Percentiles rank a stretch among this genome's conserved stretches.
Evolutionary conservation across 805 yeast species (phyloP).

Genomic region (Candida maltosa): DNA sequence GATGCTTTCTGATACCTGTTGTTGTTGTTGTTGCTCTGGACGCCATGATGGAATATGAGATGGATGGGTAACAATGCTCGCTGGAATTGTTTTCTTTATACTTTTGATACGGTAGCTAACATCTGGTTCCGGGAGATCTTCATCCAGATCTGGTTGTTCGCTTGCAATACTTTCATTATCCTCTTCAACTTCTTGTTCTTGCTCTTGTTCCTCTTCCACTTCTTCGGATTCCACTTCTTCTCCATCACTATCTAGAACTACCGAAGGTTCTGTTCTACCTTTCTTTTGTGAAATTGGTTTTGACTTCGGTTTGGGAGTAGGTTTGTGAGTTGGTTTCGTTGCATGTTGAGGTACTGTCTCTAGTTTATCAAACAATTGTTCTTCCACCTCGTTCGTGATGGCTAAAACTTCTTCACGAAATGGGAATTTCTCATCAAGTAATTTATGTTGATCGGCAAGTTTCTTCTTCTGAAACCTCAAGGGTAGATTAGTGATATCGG

Average conservation of each 20-base stretch:
- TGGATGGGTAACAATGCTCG: conserved; percentile 39
- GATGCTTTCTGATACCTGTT: conserved; percentile 13
- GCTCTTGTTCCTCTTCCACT: conserved; percentile 5
- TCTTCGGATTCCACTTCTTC: conserved; percentile 2
- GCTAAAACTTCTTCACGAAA: conserved; percentile 28
- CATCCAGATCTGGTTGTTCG: conserved; percentile 1
- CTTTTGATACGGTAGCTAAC: conserved; percentile 19
- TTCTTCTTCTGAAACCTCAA: conserved; percentile 38
- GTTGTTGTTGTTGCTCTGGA: conserved; percentile 18
- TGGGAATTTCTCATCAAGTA: conserved; percentile 31
- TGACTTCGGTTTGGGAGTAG: background rate
- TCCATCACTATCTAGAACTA: conserved; percentile 1
- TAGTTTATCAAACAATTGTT: conserved; percentile 9
- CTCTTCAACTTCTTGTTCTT: conserved; percentile 8
- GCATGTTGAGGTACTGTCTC: conserved; percentile 5
- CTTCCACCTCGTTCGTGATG: conserved; percentile 18
- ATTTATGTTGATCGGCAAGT: conserved; percentile 29
- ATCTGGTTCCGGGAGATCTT: background rate
- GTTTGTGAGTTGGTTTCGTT: background rate
- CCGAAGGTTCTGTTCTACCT: conserved; percentile 1
- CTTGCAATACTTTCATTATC: conserved; percentile 2
- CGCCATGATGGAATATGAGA: conserved; percentile 43
- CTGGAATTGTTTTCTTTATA: conserved; percentile 29
- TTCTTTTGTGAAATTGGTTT: background rate
- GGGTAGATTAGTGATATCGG: conserved; percentile 30